Percentiles rank a stretch among this genome's conserved stretches.
phyloP scores from a whole-genome alignment of 2,329 filamentous ascomycete species.

The Pyricularia pennisetigena region DNA sequence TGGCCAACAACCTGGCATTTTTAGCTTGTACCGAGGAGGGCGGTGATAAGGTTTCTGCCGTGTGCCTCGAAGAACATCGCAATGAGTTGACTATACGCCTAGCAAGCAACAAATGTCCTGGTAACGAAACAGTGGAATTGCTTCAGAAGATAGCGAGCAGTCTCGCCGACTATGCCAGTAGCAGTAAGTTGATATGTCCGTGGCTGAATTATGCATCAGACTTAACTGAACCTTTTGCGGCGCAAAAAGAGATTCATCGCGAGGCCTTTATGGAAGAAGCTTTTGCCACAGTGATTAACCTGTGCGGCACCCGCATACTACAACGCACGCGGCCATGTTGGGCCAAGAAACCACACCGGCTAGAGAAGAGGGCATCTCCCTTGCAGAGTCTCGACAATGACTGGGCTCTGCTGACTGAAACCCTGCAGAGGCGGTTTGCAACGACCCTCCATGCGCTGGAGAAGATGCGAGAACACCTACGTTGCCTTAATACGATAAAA shows the following conservation, averaged over 20 bases:
- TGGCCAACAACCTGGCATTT: conserved; percentile 2
- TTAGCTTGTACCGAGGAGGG: not conserved
- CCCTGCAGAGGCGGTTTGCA: not conserved
- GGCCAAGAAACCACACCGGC: not conserved
- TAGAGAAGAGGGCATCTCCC: not conserved
- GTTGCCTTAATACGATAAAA: not conserved
- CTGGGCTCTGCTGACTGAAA: not conserved
- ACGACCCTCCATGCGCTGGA: not conserved
- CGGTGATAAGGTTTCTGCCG: not conserved
- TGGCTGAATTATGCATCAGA: not conserved
- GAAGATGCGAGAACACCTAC: not conserved
- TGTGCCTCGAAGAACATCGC: conserved; percentile 3
- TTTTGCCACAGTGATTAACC: not conserved
- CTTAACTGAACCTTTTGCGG: not conserved
- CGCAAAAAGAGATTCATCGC: not conserved
- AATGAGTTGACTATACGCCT: not conserved
- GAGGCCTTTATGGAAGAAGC: not conserved
- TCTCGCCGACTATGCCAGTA: not conserved
- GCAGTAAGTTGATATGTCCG: not conserved
- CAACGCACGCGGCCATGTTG: not conserved
- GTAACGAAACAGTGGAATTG: not conserved
- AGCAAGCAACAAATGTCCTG: conserved; percentile 4
- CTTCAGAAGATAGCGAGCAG: not conserved
- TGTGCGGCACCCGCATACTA: not conserved
- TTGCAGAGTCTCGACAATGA: not conserved